phyloP scores from a whole-genome alignment of 2,329 filamentous ascomycete genomes.

The Nectriaceae sp. region DNA sequence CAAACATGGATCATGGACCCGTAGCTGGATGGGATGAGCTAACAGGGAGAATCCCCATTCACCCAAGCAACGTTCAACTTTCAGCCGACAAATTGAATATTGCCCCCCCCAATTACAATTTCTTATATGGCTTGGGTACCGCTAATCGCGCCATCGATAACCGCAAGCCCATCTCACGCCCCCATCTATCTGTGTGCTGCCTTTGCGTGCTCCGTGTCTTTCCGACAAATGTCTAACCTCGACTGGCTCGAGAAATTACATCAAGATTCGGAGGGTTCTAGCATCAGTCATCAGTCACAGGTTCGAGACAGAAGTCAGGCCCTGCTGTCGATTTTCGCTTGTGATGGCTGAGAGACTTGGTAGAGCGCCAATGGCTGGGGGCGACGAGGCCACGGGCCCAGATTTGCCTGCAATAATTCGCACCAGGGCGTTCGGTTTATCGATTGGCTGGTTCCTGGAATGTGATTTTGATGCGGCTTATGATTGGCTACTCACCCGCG shows the following conservation, averaged over 20 bases:
- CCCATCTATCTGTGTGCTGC: background rate
- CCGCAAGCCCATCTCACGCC: background rate
- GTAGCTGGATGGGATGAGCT: too few species aligned
- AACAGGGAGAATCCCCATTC: too few species aligned
- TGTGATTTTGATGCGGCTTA: slow-evolving; percentile 24
- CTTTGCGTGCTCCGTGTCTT: background rate
- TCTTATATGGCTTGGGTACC: too few species aligned
- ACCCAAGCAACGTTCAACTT: too few species aligned
- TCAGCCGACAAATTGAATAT: too few species aligned
- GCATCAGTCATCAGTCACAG: too few species aligned
- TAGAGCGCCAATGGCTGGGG: background rate
- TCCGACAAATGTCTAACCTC: too few species aligned
- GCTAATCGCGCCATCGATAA: background rate
- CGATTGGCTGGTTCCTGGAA: slow-evolving; percentile 21
- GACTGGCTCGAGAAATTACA: too few species aligned
- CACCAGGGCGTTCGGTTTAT: background rate
- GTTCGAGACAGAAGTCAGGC: too few species aligned
- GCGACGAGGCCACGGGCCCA: background rate
- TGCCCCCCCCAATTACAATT: too few species aligned
- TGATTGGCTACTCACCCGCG: slow-evolving; percentile 24
- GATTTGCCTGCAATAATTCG: background rate
- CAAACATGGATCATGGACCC: too few species aligned
- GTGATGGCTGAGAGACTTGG: background rate
- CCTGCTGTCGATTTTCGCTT: background rate
- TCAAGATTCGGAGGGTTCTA: too few species aligned